Evolutionary conservation across 164 flowering plant species (phyloP).

Genomic region (Vitis cinerea): DNA sequence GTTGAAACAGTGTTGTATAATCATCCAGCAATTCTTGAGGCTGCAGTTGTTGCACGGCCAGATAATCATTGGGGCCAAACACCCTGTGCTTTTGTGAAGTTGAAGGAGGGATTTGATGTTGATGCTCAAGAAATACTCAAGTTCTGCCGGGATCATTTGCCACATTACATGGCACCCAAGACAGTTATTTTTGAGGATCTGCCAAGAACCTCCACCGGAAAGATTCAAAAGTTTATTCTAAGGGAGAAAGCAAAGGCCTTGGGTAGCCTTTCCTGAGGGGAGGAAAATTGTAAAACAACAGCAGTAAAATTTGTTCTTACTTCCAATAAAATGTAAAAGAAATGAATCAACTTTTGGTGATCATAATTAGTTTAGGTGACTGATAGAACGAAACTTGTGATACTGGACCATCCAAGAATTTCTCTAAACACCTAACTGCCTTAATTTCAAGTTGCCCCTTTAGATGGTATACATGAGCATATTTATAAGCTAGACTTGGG

Average conservation of each 20-base stretch:
- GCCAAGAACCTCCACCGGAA: conserved; percentile 64
- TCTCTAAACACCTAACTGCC: too few species aligned
- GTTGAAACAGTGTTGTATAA: conserved; percentile 52
- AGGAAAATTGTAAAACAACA: too few species aligned
- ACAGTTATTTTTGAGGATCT: conserved; percentile 50
- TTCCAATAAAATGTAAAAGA: too few species aligned
- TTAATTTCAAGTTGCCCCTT: too few species aligned
- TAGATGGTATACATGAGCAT: too few species aligned
- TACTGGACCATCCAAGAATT: too few species aligned
- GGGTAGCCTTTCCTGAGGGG: too few species aligned
- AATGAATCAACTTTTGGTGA: too few species aligned
- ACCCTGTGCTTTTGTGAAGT: conserved; percentile 66
- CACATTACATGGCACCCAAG: conserved; percentile 53
- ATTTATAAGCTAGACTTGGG: too few species aligned
- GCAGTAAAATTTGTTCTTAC: too few species aligned
- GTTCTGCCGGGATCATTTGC: conserved; percentile 47
- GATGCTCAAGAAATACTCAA: conserved; percentile 42
- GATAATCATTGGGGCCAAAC: conserved; percentile 35
- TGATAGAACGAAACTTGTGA: too few species aligned
- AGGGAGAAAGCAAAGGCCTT: conserved; percentile 43
- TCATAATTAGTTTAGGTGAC: too few species aligned
- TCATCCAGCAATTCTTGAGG: conserved; percentile 54
- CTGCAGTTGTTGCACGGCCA: conserved; percentile 52
- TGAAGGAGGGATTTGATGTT: conserved; percentile 36
- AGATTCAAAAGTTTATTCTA: conserved; percentile 62